Evolutionary conservation across 2,329 filamentous ascomycete genomes (phyloP).

Genomic region (Aspergillus bombycis): DNA sequence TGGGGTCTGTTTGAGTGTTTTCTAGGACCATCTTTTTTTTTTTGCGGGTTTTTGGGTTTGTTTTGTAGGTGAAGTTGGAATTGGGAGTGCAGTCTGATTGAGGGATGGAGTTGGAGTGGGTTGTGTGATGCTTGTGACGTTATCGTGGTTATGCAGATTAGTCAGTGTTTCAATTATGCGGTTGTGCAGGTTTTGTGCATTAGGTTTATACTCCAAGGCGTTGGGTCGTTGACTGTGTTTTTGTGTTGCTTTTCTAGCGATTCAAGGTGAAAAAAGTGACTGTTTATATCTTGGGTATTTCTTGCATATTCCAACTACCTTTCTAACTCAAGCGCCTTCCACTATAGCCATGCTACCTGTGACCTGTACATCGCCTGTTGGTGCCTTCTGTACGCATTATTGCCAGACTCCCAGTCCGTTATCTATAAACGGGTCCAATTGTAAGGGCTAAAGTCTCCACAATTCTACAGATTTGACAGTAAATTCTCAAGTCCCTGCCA

Average conservation of each 20-base stretch:
- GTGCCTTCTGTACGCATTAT: background rate
- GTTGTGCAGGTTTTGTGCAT: background rate
- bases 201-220: too few relatives aligned
- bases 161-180: background rate
- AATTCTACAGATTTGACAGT: background rate
- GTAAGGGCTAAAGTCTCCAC: background rate
- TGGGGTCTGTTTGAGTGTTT: slow-evolving; percentile 12
- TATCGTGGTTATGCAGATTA: background rate
- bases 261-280: too few relatives aligned
- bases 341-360: too few relatives aligned
- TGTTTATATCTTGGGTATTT: too few relatives aligned
- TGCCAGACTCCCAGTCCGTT: background rate
- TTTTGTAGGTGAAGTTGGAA: background rate
- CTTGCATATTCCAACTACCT: too few relatives aligned
- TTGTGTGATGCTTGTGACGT: background rate
- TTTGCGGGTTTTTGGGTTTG: background rate
- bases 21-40: slow-evolving; percentile 31
- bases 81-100: background rate
- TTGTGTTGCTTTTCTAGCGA: too few relatives aligned
- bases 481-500: background rate
- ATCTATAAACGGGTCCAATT: background rate
- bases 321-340: too few relatives aligned
- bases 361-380: background rate
- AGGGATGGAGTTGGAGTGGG: background rate
- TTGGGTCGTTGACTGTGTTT: too few relatives aligned